phyloP scores from a whole-genome alignment of 495 filamentous ascomycete genomes.

The Aspergillus wentii region DNA sequence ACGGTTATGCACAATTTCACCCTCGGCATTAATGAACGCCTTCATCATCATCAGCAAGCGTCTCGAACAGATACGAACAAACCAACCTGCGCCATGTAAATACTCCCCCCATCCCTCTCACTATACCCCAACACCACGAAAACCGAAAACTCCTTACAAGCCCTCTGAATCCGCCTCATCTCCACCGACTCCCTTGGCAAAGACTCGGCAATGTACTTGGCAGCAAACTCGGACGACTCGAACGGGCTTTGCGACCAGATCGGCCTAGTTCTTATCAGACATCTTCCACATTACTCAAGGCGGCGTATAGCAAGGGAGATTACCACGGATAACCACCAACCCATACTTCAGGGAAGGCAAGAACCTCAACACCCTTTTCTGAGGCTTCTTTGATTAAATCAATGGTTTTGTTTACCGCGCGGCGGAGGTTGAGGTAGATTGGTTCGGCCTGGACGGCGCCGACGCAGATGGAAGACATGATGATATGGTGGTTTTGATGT shows the following conservation, averaged over 20 bases:
- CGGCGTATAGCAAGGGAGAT: neutral
- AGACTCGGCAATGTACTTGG: conserved; percentile 25
- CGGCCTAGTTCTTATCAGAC: neutral
- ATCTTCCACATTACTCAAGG: neutral
- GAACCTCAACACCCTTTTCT: conserved; percentile 18
- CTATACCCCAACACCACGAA: neutral
- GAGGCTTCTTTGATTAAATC: conserved; percentile 22
- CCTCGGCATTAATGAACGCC: conserved; percentile 41
- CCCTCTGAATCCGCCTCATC: conserved; percentile 10
- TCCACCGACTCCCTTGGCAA: conserved; percentile 20
- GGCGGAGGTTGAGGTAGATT: conserved; percentile 25
- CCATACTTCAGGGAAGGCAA: conserved; percentile 35
- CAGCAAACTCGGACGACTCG: conserved; percentile 3
- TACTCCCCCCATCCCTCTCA: neutral
- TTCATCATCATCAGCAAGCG: conserved; percentile 42
- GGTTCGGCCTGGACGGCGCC: conserved; percentile 18
- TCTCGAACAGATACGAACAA: no score
- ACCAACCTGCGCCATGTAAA: neutral
- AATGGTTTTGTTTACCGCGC: conserved; percentile 22
- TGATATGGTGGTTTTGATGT: no score
- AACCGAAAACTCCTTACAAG: neutral
- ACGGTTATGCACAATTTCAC: conserved; percentile 37
- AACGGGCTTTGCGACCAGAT: neutral
- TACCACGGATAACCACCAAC: conserved; percentile 35
- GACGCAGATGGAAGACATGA: no score